Percentiles rank a stretch among this genome's conserved stretches.
Evolutionary conservation across 306 rosid species (phyloP).

Genomic region (Casuarina cunninghamiana): DNA sequence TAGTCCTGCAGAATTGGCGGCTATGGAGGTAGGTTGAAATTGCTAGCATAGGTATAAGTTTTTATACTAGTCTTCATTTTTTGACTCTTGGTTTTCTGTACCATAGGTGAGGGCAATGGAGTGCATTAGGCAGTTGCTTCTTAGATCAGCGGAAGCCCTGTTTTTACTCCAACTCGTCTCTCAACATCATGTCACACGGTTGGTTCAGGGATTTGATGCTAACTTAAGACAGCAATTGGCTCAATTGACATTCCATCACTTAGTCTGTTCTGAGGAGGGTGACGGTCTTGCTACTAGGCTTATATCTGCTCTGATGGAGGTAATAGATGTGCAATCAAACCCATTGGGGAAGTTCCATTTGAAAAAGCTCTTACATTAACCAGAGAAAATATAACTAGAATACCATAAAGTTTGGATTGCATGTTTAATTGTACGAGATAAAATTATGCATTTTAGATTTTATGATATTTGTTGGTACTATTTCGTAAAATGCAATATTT

Average conservation of each 20-base stretch:
- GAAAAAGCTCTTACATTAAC: constrained; percentile 6
- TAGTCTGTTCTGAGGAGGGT: constrained; percentile 95
- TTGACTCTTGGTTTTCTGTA: constrained; percentile 34
- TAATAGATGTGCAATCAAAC: constrained; percentile 36
- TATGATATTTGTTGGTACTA: no score
- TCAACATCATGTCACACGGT: constrained; percentile 89
- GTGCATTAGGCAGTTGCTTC: constrained; percentile 92
- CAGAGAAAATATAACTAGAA: background rate
- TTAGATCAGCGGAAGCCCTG: constrained; percentile 86
- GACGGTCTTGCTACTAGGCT: constrained; percentile 85
- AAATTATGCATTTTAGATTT: no score
- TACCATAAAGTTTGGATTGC: no score
- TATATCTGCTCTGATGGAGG: constrained; percentile 95
- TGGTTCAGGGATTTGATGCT: constrained; percentile 84
- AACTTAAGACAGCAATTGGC: constrained; percentile 57
- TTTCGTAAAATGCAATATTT: no score
- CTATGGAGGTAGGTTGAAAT: constrained; percentile 82
- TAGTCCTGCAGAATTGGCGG: constrained; percentile 96
- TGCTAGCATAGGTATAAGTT: constrained; percentile 17
- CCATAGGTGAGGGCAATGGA: constrained; percentile 98
- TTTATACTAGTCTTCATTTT: constrained; percentile 20
- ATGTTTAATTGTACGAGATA: no score
- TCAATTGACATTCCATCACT: constrained; percentile 86
- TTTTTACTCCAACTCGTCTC: constrained; percentile 96
- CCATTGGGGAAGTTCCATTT: constrained; percentile 26